These are phyloP conservation scores for Dianthus caryophyllus DNA, from an alignment of 148 eudicot genomes.

Conservation along the genomic window DNA sequence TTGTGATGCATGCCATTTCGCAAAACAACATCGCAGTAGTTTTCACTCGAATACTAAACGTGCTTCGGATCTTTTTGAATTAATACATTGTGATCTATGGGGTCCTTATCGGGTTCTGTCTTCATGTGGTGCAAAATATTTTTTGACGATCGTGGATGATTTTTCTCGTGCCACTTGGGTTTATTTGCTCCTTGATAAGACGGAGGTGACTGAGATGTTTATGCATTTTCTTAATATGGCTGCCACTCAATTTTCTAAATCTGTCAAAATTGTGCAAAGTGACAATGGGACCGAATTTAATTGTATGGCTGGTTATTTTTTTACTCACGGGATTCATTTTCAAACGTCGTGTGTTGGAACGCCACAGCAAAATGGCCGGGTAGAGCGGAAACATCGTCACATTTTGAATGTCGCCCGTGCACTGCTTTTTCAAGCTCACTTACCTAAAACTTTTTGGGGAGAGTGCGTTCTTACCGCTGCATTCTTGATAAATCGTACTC, in stretches of 20 bases:
- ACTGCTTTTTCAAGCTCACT: too few relatives aligned
- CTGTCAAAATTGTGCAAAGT: neutral
- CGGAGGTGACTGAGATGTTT: too few relatives aligned
- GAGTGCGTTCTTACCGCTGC: too few relatives aligned
- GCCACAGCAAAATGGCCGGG: too few relatives aligned
- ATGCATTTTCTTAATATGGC: constrained; percentile 2
- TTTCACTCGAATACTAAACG: neutral
- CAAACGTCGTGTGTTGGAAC: neutral
- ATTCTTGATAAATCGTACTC: too few relatives aligned
- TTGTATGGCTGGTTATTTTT: neutral
- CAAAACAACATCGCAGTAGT: neutral
- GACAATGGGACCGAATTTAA: constrained; percentile 16
- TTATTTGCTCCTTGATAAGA: too few relatives aligned
- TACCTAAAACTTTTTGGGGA: too few relatives aligned
- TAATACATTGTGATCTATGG: constrained; percentile 18
- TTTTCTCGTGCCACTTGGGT: too few relatives aligned
- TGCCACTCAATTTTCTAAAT: neutral
- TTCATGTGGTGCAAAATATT: neutral
- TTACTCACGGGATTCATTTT: neutral
- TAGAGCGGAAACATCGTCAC: too few relatives aligned
- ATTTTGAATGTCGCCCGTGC: too few relatives aligned
- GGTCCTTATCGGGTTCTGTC: neutral
- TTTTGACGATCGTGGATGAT: constrained; percentile 13
- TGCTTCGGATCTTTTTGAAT: neutral
- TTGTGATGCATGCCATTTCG: too few relatives aligned